These are phyloP conservation scores for Ascochyta clinopodiicola DNA, from an alignment of 2,329 filamentous ascomycete genomes.

Conservation along the genomic window DNA sequence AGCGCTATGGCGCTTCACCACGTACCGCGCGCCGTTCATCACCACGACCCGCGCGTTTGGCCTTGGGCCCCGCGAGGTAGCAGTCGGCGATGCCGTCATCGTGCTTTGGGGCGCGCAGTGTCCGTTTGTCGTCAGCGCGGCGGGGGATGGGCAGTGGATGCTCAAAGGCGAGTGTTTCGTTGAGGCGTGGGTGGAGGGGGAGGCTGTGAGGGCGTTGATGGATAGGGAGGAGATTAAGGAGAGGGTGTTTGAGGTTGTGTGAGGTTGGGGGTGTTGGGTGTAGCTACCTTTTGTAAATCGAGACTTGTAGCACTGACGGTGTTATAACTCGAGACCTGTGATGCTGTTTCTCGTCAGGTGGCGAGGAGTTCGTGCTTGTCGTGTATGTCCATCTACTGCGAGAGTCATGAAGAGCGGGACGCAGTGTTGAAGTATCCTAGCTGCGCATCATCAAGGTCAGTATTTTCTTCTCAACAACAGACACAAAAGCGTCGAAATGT, in stretches of 20 bases:
- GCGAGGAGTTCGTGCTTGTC: too few relatives aligned
- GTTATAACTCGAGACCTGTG: too few relatives aligned
- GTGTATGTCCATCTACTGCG: too few relatives aligned
- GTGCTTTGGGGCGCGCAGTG: slow-evolving; percentile 28
- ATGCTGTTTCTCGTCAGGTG: too few relatives aligned
- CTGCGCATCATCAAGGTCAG: too few relatives aligned
- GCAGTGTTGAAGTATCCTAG: too few relatives aligned
- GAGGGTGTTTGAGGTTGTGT: neutral
- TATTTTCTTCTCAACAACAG: too few relatives aligned
- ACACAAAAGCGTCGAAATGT: too few relatives aligned
- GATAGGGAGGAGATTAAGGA: neutral
- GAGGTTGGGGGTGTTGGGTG: neutral
- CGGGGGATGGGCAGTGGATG: neutral
- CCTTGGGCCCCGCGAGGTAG: slow-evolving; percentile 13
- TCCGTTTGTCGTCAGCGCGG: slow-evolving; percentile 16
- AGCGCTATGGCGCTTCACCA: slow-evolving; percentile 13
- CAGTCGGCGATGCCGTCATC: slow-evolving; percentile 19
- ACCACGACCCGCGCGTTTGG: slow-evolving; percentile 19
- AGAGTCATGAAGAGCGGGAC: too few relatives aligned
- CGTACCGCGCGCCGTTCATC: slow-evolving; percentile 20
- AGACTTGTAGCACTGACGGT: too few relatives aligned
- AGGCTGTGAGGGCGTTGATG: neutral
- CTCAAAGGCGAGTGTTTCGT: slow-evolving; percentile 20
- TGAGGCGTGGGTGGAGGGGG: neutral
- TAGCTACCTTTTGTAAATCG: too few relatives aligned